A percentile compares a stretch with the other conserved stretches of the same genome.
These are phyloP conservation scores for Pontederia paniculata DNA, from an alignment of 176 grass and related monocot species.

Conservation along the genomic window DNA sequence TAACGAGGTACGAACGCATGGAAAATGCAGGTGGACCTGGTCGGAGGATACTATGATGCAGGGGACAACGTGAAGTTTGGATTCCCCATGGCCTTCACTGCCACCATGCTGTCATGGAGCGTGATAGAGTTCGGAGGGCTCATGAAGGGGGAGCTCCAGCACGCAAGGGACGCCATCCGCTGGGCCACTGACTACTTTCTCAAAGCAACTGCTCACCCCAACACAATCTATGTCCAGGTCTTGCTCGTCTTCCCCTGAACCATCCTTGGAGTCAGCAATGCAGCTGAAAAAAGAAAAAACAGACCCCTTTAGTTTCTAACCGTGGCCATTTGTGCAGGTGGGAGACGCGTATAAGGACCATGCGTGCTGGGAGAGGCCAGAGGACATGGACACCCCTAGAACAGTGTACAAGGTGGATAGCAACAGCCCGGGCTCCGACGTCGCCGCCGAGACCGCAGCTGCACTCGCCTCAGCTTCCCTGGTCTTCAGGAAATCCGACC, in stretches of 20 bases:
- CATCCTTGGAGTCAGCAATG: too few relatives aligned
- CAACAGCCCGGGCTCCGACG: conserved; percentile 24
- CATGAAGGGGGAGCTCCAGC: conserved; percentile 61
- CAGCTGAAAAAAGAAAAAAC: too few relatives aligned
- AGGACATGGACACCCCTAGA: conserved; percentile 17
- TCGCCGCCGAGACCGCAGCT: conserved; percentile 38
- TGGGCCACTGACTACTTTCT: conserved; percentile 90
- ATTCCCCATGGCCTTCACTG: conserved; percentile 76
- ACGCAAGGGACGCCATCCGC: conserved; percentile 54
- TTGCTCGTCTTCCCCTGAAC: background rate
- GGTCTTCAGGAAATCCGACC: conserved; percentile 22
- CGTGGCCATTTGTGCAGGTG: conserved; percentile 16
- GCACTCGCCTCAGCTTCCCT: conserved; percentile 29
- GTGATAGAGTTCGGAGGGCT: conserved; percentile 82
- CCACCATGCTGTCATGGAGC: conserved; percentile 91
- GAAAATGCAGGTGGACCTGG: conserved; percentile 52
- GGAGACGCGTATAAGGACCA: conserved; percentile 26
- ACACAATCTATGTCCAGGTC: conserved; percentile 76
- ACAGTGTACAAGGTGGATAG: conserved; percentile 24
- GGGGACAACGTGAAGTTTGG: conserved; percentile 91
- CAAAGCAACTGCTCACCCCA: conserved; percentile 54
- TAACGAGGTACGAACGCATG: too few relatives aligned
- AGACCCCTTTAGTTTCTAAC: too few relatives aligned
- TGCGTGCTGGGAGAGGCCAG: conserved; percentile 29
- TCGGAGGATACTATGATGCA: conserved; percentile 85